Conservation (phyloP, 306 rosid genomes). For the peach (Prunus persica) region Prunus_persica_NCBIv2 NC_034010.1:20815001-20815500, state of each 20-base stretch:
- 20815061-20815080: background rate
- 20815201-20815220: background rate
- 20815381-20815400: too few relatives aligned
- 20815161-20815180: background rate
- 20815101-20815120: background rate
- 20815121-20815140: background rate
- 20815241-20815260: background rate
- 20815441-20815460: background rate
- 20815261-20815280: background rate
- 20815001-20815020: conserved; percentile 65
- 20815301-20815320: too few relatives aligned
- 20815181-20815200: background rate
- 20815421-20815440: too few relatives aligned
- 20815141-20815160: background rate
- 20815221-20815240: background rate
- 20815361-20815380: too few relatives aligned
- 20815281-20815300: too few relatives aligned
- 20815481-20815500: background rate
- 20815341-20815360: too few relatives aligned
- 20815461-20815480: background rate
- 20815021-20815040: background rate
- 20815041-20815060: background rate
- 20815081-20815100: background rate
- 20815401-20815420: too few relatives aligned
- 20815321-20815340: too few relatives aligned